Base-by-base conservation (phyloP, 2,329 filamentous ascomycete species). In the Xylaria digitata region DNA sequence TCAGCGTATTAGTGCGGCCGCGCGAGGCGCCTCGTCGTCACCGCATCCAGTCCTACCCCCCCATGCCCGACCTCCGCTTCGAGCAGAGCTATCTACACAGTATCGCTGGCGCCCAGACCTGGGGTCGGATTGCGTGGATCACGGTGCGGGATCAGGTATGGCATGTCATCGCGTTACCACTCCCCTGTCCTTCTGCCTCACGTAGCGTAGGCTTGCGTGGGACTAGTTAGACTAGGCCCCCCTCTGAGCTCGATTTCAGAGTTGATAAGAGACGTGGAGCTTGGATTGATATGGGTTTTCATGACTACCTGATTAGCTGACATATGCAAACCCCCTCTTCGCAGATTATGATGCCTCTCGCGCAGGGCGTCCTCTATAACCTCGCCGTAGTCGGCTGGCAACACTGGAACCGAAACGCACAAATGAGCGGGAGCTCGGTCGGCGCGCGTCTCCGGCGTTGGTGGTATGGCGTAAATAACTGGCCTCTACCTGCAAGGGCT, bases 31-130 rank as follows among this genome's bases (percentile, higher is more conserved):
- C 83, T 62, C 82, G 82, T 58, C 83, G 82, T 4, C 54, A 75
- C 76, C 53, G 56, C 42, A 34, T 60, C 40, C 48, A 55, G 15
- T 65, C 66, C 61, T 76, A 90, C 61, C 87, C 86, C 34, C 87
- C 89, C 8, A 86, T 97, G 76, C 94, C 94, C 3, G 96, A 99
- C 81, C 83, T 99, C 72, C 89, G 96, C 49, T 98, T 98, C 81
- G 96, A 99, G 82, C 96, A 99, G 86, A 97, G 94, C 84, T 99
- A 99, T 80, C 86, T 99, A 62, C 91, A 92, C 74, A 97, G 94
- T 81, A 92, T 99, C 73, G 87, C 90, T 71, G 85, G 88, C 63
- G 93, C 94, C 42, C 88, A 96, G 71, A 89, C 88, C 26, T 94
- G 90, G 89, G 90, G 91, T 82, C 88, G 89, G 78, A 87, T 99